Evolutionary conservation across 495 filamentous ascomycete genomes (phyloP).

Genomic region (Pseudoneurospora amorphoporcata): DNA sequence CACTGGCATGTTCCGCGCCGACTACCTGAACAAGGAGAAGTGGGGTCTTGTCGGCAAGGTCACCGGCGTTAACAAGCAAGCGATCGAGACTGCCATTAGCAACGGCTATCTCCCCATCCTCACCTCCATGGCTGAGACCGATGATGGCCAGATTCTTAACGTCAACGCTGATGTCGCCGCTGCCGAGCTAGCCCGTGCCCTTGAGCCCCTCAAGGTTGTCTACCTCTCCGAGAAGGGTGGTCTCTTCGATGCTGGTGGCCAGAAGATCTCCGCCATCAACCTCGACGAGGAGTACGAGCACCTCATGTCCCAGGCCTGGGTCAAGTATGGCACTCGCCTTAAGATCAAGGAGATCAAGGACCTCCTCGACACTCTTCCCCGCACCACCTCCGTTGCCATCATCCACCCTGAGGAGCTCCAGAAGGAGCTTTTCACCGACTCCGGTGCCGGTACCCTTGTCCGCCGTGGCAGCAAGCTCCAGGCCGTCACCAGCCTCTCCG

Average conservation of each 20-base stretch:
- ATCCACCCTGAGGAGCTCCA: constrained; percentile 92
- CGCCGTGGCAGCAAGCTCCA: constrained; percentile 85
- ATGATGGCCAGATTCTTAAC: constrained; percentile 89
- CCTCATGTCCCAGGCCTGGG: constrained; percentile 93
- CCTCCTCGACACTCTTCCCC: constrained; percentile 72
- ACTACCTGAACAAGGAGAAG: constrained; percentile 90
- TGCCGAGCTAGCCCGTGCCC: constrained; percentile 76
- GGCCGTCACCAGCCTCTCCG: constrained; percentile 58
- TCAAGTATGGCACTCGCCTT: constrained; percentile 85
- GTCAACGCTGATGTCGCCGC: constrained; percentile 97
- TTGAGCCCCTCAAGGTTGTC: constrained; percentile 95
- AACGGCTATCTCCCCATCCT: constrained; percentile 89
- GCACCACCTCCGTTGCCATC: constrained; percentile 92
- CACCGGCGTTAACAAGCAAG: constrained; percentile 79
- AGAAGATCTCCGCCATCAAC: constrained; percentile 97
- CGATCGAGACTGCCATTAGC: constrained; percentile 85
- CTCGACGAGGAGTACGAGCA: constrained; percentile 95
- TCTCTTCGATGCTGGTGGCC: constrained; percentile 83
- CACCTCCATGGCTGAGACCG: constrained; percentile 93
- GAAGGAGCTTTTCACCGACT: constrained; percentile 94
- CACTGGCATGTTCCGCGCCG: constrained; percentile 86
- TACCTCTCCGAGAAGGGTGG: constrained; percentile 98
- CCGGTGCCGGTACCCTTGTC: constrained; percentile 90
- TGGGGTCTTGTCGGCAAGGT: constrained; percentile 95
- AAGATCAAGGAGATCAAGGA: constrained; percentile 99